Evolutionary conservation across 441 rosid genomes (phyloP).

Genomic region (Macaranga tanarius): DNA sequence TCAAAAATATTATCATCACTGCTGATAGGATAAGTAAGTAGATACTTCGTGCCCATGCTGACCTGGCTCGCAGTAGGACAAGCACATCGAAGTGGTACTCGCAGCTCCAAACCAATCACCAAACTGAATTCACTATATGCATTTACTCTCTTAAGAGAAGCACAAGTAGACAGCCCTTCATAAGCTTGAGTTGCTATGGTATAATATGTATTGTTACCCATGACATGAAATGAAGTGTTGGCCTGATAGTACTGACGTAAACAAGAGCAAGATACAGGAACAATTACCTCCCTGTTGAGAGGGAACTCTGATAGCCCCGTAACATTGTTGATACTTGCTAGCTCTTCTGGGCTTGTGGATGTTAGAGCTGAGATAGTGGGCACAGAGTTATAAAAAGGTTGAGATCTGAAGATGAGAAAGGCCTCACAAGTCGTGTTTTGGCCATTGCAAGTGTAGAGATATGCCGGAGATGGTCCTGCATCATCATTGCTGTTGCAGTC

Average conservation of each 20-base stretch:
- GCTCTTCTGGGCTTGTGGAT: slow-evolving; percentile 34
- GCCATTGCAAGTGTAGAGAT: slow-evolving; percentile 45
- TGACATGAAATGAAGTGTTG: slow-evolving; percentile 30
- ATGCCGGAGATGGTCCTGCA: slow-evolving; percentile 32
- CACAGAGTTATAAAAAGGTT: slow-evolving; percentile 36
- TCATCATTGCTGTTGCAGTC: slow-evolving; percentile 25
- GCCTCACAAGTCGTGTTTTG: slow-evolving; percentile 31
- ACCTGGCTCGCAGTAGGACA: slow-evolving; percentile 47
- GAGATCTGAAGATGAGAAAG: slow-evolving; percentile 47
- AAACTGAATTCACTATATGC: slow-evolving; percentile 10
- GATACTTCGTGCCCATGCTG: slow-evolving; percentile 30
- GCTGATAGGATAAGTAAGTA: slow-evolving; percentile 37
- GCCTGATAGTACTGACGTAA: slow-evolving; percentile 41
- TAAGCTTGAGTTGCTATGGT: slow-evolving; percentile 30
- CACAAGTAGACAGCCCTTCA: slow-evolving; percentile 45
- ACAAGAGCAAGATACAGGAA: slow-evolving; percentile 48
- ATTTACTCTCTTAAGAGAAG: slow-evolving; percentile 34
- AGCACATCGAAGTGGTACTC: slow-evolving; percentile 51
- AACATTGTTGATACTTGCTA: slow-evolving; percentile 42
- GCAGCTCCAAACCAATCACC: slow-evolving; percentile 21
- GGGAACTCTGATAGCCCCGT: slow-evolving; percentile 32
- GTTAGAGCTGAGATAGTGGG: slow-evolving; percentile 37
- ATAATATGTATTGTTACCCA: slow-evolving; percentile 20
- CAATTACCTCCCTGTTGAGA: slow-evolving; percentile 38
- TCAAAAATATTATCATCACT: slow-evolving; percentile 26